A percentile compares a stretch with the other conserved stretches of the same genome.
phyloP scores from a whole-genome alignment of 805 yeast species.

The Kregervanrija fluxuum region DNA sequence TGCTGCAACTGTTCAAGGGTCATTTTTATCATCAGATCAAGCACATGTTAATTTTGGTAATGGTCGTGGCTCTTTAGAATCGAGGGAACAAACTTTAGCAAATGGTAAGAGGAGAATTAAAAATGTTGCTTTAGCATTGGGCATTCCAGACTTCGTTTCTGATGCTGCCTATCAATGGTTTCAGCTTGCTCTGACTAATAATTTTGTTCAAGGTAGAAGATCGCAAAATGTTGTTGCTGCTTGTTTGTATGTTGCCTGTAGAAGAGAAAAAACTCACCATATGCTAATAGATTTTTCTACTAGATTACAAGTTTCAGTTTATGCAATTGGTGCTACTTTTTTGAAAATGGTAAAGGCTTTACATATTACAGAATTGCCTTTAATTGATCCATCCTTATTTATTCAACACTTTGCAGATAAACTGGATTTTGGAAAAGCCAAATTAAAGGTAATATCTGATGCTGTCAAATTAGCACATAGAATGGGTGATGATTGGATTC shows the following conservation, averaged over 20 bases:
- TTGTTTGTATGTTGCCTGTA: slow-evolving; percentile 90
- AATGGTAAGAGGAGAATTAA: slow-evolving; percentile 77
- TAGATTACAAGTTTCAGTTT: slow-evolving; percentile 82
- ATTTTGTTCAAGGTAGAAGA: slow-evolving; percentile 94
- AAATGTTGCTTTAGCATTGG: slow-evolving; percentile 70
- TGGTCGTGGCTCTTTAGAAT: slow-evolving; percentile 68
- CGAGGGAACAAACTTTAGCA: slow-evolving; percentile 81
- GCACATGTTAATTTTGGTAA: slow-evolving; percentile 64
- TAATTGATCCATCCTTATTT: slow-evolving; percentile 90
- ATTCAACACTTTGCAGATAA: slow-evolving; percentile 91
- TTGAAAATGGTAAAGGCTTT: slow-evolving; percentile 84
- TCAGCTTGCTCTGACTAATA: slow-evolving; percentile 73
- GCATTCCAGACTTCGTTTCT: slow-evolving; percentile 76
- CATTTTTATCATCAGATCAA: slow-evolving; percentile 86
- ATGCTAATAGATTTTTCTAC: slow-evolving; percentile 95
- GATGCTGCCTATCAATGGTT: slow-evolving; percentile 90
- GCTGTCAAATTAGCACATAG: slow-evolving; percentile 82
- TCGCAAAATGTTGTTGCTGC: slow-evolving; percentile 95
- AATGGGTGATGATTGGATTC: slow-evolving; percentile 94
- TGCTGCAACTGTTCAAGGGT: slow-evolving; percentile 93
- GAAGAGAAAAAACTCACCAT: slow-evolving; percentile 85
- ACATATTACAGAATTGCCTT: slow-evolving; percentile 69
- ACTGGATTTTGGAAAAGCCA: slow-evolving; percentile 70
- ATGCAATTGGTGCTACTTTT: slow-evolving; percentile 93
- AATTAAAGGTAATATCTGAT: slow-evolving; percentile 72